These are phyloP conservation scores for Verticillium albo-atrum DNA, from an alignment of 2,329 filamentous ascomycete species.

Conservation along the genomic window DNA sequence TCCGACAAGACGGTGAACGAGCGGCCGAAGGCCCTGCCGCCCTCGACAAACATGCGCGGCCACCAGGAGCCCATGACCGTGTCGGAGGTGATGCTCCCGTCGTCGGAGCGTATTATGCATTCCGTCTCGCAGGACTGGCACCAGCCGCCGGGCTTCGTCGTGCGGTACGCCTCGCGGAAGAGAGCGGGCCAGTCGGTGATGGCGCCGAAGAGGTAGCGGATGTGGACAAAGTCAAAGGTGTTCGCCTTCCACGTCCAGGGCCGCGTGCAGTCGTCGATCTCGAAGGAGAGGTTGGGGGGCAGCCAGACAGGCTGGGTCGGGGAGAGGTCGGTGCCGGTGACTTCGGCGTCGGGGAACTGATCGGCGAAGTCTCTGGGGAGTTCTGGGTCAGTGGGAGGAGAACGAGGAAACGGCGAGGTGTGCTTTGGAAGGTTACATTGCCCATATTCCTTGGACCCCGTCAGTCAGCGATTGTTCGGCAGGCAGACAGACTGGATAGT, in stretches of 20 bases:
- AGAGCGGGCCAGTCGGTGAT: constrained; percentile 51
- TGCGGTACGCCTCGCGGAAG: constrained; percentile 28
- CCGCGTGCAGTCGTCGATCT: constrained; percentile 45
- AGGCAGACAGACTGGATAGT: neutral
- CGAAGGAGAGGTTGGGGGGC: constrained; percentile 18
- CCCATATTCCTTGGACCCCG: constrained; percentile 2
- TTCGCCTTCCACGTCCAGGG: constrained; percentile 43
- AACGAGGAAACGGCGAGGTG: constrained; percentile 19
- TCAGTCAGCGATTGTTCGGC: neutral
- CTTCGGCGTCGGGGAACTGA: constrained; percentile 2
- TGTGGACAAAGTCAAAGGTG: constrained; percentile 58
- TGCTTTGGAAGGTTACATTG: constrained; percentile 30
- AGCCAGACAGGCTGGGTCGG: constrained; percentile 8
- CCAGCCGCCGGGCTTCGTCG: constrained; percentile 11
- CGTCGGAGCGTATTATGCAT: constrained; percentile 2
- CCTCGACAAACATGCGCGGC: constrained; percentile 12
- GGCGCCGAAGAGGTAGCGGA: constrained; percentile 50
- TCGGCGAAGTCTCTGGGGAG: constrained; percentile 8
- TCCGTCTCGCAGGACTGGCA: constrained; percentile 8
- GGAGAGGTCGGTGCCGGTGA: constrained; percentile 6
- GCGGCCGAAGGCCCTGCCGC: constrained; percentile 1
- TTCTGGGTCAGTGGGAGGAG: neutral
- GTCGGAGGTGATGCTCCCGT: constrained; percentile 3
- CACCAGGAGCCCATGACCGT: constrained; percentile 5
- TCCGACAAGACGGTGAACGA: constrained; percentile 2